Conservation (phyloP, 208 protist genomes). For the Trypanosoma avium region DNA sequence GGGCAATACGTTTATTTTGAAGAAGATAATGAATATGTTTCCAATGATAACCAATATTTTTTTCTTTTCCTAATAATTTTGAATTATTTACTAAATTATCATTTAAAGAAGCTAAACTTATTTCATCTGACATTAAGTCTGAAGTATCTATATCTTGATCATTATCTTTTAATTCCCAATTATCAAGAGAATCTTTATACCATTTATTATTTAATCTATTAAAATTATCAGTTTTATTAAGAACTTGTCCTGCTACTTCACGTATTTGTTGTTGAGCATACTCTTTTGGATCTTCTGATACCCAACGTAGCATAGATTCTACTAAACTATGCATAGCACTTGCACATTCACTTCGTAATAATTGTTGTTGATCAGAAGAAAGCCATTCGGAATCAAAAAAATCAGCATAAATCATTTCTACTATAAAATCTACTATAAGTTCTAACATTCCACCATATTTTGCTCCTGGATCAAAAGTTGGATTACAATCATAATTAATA, state of each 20-base stretch:
- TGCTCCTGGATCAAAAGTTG: slow-evolving; percentile 63
- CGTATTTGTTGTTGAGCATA: slow-evolving; percentile 38
- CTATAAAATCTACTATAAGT: slow-evolving; percentile 71
- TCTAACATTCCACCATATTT: slow-evolving; percentile 79
- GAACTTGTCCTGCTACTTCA: slow-evolving; percentile 14
- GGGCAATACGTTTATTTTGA: slow-evolving; percentile 74
- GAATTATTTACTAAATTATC: background rate
- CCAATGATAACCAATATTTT: slow-evolving; percentile 77
- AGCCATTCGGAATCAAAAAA: slow-evolving; percentile 47
- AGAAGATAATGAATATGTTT: slow-evolving; percentile 83
- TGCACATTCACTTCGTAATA: slow-evolving; percentile 71
- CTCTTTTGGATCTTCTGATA: slow-evolving; percentile 67
- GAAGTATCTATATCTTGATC: background rate
- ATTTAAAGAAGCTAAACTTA: background rate
- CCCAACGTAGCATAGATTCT: slow-evolving; percentile 71
- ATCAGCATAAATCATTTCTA: slow-evolving; percentile 60
- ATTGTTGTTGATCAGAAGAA: slow-evolving; percentile 73
- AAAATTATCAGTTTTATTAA: background rate
- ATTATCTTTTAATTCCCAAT: slow-evolving; percentile 12
- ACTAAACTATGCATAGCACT: slow-evolving; percentile 60
- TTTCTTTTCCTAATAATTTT: slow-evolving; percentile 12
- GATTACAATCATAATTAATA: slow-evolving; percentile 89
- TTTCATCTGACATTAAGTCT: slow-evolving; percentile 2
- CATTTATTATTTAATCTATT: background rate
- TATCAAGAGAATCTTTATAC: slow-evolving; percentile 17